A percentile compares a stretch with the other conserved stretches of the same genome.
Conservation (phyloP, 2,329 filamentous ascomycete genomes). For the Colletotrichum tabaci region DNA sequence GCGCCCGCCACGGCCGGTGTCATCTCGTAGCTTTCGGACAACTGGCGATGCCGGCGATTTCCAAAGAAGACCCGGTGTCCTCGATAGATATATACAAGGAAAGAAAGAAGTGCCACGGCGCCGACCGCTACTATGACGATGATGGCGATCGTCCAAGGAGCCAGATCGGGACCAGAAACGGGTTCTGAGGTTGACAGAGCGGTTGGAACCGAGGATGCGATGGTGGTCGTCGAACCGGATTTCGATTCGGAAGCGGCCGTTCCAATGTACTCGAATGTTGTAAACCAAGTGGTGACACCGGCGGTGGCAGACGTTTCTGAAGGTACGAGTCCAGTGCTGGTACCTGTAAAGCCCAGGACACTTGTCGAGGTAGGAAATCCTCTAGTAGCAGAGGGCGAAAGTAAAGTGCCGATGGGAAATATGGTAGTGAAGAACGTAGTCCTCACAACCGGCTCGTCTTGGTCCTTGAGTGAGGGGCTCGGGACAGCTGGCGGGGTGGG, state of each 20-base stretch:
- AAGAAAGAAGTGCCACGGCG: conserved; percentile 45
- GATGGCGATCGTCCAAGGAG: conserved; percentile 49
- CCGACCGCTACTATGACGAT: conserved; percentile 47
- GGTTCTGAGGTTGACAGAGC: conserved; percentile 9
- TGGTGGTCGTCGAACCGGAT: conserved; percentile 7
- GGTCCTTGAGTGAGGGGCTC: neutral
- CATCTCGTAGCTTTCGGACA: conserved; percentile 41
- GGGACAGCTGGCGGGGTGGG: neutral
- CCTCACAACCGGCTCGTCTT: no score
- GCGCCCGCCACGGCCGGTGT: conserved; percentile 24
- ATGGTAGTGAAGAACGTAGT: neutral
- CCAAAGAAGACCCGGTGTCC: conserved; percentile 18
- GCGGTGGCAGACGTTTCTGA: neutral
- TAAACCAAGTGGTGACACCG: neutral
- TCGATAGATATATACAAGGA: conserved; percentile 44
- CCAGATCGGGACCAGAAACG: conserved; percentile 38
- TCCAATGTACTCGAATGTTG: neutral
- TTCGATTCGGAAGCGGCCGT: neutral
- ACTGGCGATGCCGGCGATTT: conserved; percentile 35
- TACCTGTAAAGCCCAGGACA: neutral
- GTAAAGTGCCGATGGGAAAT: neutral
- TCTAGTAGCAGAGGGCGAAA: neutral
- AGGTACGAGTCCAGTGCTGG: neutral
- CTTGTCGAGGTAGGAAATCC: neutral
- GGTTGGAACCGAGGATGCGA: conserved; percentile 21